Evolutionary conservation across 768 basidiomycete genomes (phyloP), one percentile per base, ranked within the genome.

Genomic region (Paxillus ammoniavirescens): DNA sequence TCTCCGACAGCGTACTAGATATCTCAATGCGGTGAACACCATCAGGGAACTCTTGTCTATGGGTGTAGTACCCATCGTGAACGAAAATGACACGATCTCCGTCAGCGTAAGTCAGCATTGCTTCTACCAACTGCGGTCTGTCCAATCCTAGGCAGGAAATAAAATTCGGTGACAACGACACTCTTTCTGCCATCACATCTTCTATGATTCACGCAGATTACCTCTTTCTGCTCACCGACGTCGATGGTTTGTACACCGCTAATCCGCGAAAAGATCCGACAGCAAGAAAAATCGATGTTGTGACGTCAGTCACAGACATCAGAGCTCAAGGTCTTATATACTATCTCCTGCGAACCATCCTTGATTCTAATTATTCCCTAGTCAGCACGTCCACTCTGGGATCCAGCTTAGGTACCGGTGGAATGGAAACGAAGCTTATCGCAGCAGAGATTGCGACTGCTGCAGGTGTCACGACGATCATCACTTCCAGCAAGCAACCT

Each of bases 101-200:
- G 97, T 99, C 54, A 93, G 93, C 73, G 93, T 96, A 67, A 68
- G 91, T 82, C 7, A 28, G 23, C 31, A 18, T 47, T 3, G 13
- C 33, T 13, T 3, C 3, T 5, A 9, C 33, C n/a, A 17, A 14
- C 10, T 42, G 42, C 26, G 23, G 14, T 8, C 42, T 42, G 51
- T 35, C 55, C 48, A 64, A 31, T 10, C 33, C n/a, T 17, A 17
- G 8, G 8, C 64, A 95, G 93, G 97, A 99, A 87, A 98, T 99
- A 57, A 96, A 94, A 90, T 99, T 99, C 61, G 97, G 97, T 45
- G 97, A 98, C 74, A 98, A 98, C 69, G 97, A 99, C 68, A 98
- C 96, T 0, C 76, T 99, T 15, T 98, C 96, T 38, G 97, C 97
- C 17, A 95, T 99, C 55, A 95, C 97, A 0, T 88, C 94, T 4